A percentile compares a stretch with the other conserved stretches of the same genome.
phyloP scores from a whole-genome alignment of 2,329 filamentous ascomycete genomes.

The Ceratocystiopsis minuta region DNA sequence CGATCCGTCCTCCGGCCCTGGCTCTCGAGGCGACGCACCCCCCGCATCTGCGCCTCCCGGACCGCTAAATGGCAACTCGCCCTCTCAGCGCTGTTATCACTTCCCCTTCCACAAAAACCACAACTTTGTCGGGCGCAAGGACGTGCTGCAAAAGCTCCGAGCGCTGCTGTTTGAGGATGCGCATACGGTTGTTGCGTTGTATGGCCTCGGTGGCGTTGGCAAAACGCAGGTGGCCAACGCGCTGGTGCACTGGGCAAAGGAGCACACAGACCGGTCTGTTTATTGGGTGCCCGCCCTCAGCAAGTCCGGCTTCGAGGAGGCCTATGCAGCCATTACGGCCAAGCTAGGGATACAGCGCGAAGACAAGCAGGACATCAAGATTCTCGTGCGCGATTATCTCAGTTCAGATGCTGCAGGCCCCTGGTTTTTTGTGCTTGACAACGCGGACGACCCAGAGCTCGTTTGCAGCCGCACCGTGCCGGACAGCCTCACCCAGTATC shows the following conservation, averaged over 20 bases:
- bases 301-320: constrained; percentile 20
- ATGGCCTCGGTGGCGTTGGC: constrained; percentile 22
- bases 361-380: constrained; percentile 37
- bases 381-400: constrained; percentile 32
- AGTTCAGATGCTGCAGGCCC: constrained; percentile 12
- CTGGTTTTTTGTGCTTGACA: constrained; percentile 25
- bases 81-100: background rate
- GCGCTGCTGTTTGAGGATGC: background rate
- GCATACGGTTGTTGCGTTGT: background rate
- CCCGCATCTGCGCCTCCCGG: background rate
- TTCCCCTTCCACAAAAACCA: background rate
- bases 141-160: background rate
- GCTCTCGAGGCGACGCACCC: background rate
- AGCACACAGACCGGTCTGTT: constrained; percentile 19
- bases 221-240: constrained; percentile 23
- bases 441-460: constrained; percentile 20
- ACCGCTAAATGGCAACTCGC: background rate
- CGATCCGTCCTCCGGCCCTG: background rate
- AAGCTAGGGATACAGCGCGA: constrained; percentile 16
- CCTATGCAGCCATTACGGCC: constrained; percentile 17
- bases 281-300: constrained; percentile 26
- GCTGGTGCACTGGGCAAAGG: constrained; percentile 20
- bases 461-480: constrained; percentile 8
- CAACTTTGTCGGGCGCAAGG: constrained; percentile 2
- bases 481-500: constrained; percentile 13